A percentile compares a stretch with the other conserved stretches of the same genome.
Conservation (phyloP, 2,329 filamentous ascomycete genomes). For the Fusarium sp. region DNA sequence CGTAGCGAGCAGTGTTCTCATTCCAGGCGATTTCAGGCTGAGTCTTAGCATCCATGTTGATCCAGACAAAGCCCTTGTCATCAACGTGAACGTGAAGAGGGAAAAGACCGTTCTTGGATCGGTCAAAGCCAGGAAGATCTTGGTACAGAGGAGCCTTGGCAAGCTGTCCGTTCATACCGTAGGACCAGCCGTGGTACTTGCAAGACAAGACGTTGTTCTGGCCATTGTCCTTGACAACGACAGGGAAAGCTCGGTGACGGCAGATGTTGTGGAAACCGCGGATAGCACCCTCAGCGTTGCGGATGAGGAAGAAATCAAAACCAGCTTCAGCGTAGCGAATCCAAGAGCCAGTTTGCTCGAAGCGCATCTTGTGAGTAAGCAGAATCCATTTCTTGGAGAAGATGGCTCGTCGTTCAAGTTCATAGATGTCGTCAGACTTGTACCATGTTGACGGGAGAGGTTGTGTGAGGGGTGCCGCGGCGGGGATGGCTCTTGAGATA, state of each 20-base stretch:
- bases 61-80: conserved; percentile 65
- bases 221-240: conserved; percentile 63
- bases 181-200: conserved; percentile 72
- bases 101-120: conserved; percentile 64
- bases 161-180: conserved; percentile 67
- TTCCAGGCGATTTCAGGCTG: conserved; percentile 61
- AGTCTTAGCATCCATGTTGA: conserved; percentile 63
- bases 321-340: conserved; percentile 65
- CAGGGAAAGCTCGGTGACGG: conserved; percentile 68
- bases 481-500: conserved; percentile 24
- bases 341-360: conserved; percentile 65
- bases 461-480: conserved; percentile 24
- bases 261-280: conserved; percentile 72
- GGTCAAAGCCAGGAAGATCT: conserved; percentile 65
- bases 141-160: conserved; percentile 71
- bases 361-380: conserved; percentile 62
- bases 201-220: conserved; percentile 65
- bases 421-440: conserved; percentile 62
- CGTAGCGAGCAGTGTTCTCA: conserved; percentile 55
- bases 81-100: conserved; percentile 66
- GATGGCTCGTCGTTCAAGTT: conserved; percentile 66
- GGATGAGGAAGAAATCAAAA: conserved; percentile 64
- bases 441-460: conserved; percentile 56
- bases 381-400: conserved; percentile 68
- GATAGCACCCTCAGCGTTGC: conserved; percentile 65